A percentile compares a stretch with the other conserved stretches of the same genome.
These are phyloP conservation scores for Nakazawaea molendinolei DNA, from an alignment of 805 yeast genomes.

Conservation along the genomic window DNA sequence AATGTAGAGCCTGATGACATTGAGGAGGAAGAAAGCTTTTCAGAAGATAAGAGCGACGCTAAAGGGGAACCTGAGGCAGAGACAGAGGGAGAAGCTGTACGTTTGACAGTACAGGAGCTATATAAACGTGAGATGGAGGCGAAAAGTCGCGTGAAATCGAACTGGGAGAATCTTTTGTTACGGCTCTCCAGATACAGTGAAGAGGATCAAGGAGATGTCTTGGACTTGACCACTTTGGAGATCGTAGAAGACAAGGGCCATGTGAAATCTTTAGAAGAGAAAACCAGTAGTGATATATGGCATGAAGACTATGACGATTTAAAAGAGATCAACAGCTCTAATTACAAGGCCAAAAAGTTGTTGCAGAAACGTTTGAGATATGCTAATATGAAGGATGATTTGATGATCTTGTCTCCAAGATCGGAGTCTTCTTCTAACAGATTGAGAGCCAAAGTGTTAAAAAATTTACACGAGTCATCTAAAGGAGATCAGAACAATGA, in stretches of 20 bases:
- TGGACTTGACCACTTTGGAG: conserved; percentile 60
- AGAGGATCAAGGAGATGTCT: conserved; percentile 50
- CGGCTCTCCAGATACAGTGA: conserved; percentile 44
- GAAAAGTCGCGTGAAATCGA: conserved; percentile 3
- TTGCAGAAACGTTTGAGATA: neutral
- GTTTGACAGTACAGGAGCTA: neutral
- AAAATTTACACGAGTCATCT: neutral
- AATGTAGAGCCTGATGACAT: no score
- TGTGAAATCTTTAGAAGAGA: conserved; percentile 35
- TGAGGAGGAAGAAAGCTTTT: no score
- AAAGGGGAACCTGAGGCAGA: no score
- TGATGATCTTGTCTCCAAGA: neutral
- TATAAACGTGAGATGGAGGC: conserved; percentile 12
- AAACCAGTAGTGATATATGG: conserved; percentile 30
- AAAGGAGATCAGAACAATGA: neutral
- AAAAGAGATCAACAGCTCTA: conserved; percentile 13
- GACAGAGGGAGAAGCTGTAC: neutral
- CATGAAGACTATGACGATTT: conserved; percentile 26
- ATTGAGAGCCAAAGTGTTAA: neutral
- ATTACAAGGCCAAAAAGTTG: neutral
- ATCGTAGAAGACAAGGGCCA: conserved; percentile 68
- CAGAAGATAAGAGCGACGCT: neutral
- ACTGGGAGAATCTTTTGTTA: conserved; percentile 47
- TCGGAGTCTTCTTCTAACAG: conserved; percentile 1
- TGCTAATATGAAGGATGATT: neutral